These are phyloP conservation scores for Phaeosphaeriaceae sp. DNA, from an alignment of 2,329 filamentous ascomycete genomes.

Conservation along the genomic window DNA sequence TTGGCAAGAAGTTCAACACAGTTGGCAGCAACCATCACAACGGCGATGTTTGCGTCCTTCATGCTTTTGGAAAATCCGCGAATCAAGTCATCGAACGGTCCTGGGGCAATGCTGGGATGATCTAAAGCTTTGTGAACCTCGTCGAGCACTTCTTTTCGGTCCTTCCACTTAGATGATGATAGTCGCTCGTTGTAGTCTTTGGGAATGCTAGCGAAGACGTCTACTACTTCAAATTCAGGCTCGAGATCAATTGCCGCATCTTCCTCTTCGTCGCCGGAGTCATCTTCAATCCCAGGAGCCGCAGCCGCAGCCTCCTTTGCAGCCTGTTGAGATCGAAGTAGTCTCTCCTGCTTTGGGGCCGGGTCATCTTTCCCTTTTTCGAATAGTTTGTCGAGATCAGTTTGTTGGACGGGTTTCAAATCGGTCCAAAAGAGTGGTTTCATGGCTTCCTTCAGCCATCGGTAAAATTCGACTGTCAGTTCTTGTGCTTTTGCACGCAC, in stretches of 20 bases:
- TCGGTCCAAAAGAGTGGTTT: constrained; percentile 98
- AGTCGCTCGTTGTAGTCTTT: constrained; percentile 83
- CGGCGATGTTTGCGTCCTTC: constrained; percentile 98
- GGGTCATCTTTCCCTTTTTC: constrained; percentile 90
- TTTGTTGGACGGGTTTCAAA: constrained; percentile 92
- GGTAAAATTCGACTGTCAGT: constrained; percentile 90
- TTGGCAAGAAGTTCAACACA: constrained; percentile 90
- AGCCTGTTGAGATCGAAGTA: constrained; percentile 88
- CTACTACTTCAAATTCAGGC: constrained; percentile 76
- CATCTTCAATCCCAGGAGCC: constrained; percentile 60
- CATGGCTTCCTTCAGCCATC: constrained; percentile 97
- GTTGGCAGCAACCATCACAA: constrained; percentile 90
- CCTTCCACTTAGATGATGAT: constrained; percentile 96
- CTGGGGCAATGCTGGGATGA: constrained; percentile 90
- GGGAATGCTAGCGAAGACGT: constrained; percentile 81
- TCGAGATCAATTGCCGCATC: constrained; percentile 73
- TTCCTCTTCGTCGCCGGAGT: constrained; percentile 60
- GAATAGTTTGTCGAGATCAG: constrained; percentile 91
- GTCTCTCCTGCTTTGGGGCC: constrained; percentile 84
- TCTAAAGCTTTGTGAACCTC: constrained; percentile 77
- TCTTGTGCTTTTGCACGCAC: constrained; percentile 92
- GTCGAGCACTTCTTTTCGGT: constrained; percentile 92
- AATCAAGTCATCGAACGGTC: constrained; percentile 82
- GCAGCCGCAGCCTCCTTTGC: constrained; percentile 74
- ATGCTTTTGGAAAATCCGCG: constrained; percentile 90